Evolutionary conservation across 805 yeast genomes (phyloP).

Genomic region (Kodamaea leandrae): DNA sequence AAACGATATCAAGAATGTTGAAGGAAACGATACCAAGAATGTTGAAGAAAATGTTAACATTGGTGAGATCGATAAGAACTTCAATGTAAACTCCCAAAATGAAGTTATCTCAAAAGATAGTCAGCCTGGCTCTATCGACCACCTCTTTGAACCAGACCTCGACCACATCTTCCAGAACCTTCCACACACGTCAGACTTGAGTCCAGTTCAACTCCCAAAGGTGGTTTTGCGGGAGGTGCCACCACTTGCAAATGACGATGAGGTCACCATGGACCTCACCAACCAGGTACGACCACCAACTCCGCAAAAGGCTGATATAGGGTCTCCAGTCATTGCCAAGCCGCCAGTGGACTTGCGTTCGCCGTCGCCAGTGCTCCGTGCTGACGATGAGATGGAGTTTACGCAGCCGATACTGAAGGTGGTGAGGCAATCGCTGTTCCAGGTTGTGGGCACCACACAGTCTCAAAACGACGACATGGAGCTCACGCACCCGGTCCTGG

Average conservation of each 20-base stretch:
- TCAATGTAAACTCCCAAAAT: too few relatives aligned
- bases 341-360: not conserved
- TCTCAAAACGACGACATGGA: not conserved
- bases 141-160: too few relatives aligned
- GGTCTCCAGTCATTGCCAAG: not conserved
- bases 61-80: too few relatives aligned
- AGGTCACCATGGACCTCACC: slow-evolving; percentile 20
- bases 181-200: slow-evolving; percentile 6
- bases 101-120: too few relatives aligned
- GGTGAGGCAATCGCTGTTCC: too few relatives aligned
- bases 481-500: not conserved
- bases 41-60: too few relatives aligned
- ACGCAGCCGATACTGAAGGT: not conserved
- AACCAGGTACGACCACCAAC: not conserved
- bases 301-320: not conserved
- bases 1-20: not conserved
- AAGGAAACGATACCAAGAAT: too few relatives aligned
- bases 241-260: slow-evolving; percentile 4
- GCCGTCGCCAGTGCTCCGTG: not conserved
- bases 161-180: too few relatives aligned
- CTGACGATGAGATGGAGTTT: not conserved
- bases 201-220: slow-evolving; percentile 8
- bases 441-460: too few relatives aligned
- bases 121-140: too few relatives aligned
- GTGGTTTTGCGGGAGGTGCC: slow-evolving; percentile 2